Percentiles rank a stretch among this genome's conserved stretches.
Conservation (phyloP, 352 stramenopile genomes). For the Globisporangium heterothallicum region DNA sequence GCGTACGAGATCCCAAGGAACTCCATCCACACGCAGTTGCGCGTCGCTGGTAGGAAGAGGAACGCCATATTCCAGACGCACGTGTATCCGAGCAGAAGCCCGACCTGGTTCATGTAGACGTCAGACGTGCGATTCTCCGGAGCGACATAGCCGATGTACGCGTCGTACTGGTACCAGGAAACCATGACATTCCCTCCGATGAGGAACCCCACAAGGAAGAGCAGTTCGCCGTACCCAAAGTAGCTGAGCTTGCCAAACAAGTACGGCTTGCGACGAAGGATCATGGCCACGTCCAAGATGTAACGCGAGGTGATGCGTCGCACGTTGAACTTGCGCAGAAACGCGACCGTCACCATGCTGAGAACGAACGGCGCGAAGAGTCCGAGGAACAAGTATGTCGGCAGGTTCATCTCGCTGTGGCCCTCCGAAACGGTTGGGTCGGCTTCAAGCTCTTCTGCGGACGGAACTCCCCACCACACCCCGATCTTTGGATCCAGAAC, state of each 20-base stretch:
- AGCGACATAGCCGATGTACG: slow-evolving; percentile 8
- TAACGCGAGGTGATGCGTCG: slow-evolving; percentile 17
- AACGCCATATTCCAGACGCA: slow-evolving; percentile 37
- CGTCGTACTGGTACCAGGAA: slow-evolving; percentile 15
- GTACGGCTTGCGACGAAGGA: slow-evolving; percentile 17
- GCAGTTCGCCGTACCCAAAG: slow-evolving; percentile 16
- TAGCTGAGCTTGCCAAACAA: slow-evolving; percentile 7
- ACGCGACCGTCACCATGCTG: background rate
- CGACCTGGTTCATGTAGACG: slow-evolving; percentile 10
- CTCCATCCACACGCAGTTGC: slow-evolving; percentile 33
- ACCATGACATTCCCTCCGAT: slow-evolving; percentile 18
- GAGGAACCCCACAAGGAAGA: slow-evolving; percentile 18
- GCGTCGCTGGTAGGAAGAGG: slow-evolving; percentile 26
- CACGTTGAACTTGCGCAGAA: slow-evolving; percentile 15
- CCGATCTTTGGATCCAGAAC: slow-evolving; percentile 13
- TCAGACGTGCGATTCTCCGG: slow-evolving; percentile 1
- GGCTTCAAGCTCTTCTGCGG: slow-evolving; percentile 8
- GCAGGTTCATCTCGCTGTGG: slow-evolving; percentile 18
- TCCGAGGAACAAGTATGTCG: slow-evolving; percentile 18
- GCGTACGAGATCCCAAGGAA: slow-evolving; percentile 30
- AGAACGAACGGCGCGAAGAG: slow-evolving; percentile 12
- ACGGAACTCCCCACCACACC: slow-evolving; percentile 18
- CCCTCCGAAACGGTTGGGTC: slow-evolving; percentile 6
- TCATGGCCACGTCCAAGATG: slow-evolving; percentile 9
- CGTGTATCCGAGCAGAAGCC: slow-evolving; percentile 16